Evolutionary conservation across 2,329 filamentous ascomycete species (phyloP), one percentile per base, ranked within the genome.

Genomic region (Colletotrichum chrysophilum): DNA sequence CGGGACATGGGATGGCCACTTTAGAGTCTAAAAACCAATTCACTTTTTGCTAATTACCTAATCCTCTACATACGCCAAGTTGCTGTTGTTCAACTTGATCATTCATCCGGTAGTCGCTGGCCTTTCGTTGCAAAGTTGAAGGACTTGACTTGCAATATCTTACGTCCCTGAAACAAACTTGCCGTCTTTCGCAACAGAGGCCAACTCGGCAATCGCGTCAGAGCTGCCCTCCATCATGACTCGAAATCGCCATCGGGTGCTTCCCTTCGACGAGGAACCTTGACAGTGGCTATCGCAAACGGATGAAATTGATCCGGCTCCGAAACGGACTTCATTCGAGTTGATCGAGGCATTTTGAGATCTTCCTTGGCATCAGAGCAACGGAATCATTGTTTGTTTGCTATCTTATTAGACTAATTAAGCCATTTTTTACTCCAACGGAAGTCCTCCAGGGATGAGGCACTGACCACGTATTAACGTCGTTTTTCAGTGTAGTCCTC

Each of bases 121-220:
- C 34, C 12, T 32, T 26, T 34, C 64, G 30, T 0, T 62, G 18
- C 12, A 9, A 62, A 14, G 3, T 10, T 0, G n/a, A 0, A 34
- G 18, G 7, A 36, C 28, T 65, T 43, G n/a, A 58, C 8, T 18
- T 24, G n/a, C 6, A 52, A 32, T 52, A 61, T 60, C 56, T 73
- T 73, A 65, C 70, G 74, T 76, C 74, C 34, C 70, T 76, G 74
- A 76, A 74, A 76, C 70, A 34, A n/a, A 34, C 3, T 38, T 55
- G 7, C 30, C 2, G 10, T 60, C 18, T 2, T 36, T 60, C 58
- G 21, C 65, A 43, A 14, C 55, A n/a, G 18, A 7, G 24, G 24
- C 52, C 30, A 32, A 4, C 34, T 60, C 70, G 64, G 24, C 70
- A 13, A 36, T 58, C 69, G 74, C 74, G 58, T 76, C 74, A 76